Evolutionary conservation across 768 basidiomycete genomes (phyloP).

Genomic region (Phylloporus arenicola): DNA sequence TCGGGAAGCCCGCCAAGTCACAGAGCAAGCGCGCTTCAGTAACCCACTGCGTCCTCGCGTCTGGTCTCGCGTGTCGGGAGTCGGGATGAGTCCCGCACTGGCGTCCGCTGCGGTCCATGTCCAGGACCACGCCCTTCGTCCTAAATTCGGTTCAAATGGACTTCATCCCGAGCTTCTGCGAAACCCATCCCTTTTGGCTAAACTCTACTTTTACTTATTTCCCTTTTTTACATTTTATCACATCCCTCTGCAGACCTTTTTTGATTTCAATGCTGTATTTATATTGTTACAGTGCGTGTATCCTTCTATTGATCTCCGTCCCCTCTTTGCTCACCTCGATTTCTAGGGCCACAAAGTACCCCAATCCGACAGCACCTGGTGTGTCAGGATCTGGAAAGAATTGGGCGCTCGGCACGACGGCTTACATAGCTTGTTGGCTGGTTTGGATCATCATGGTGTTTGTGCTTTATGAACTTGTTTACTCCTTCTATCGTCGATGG

Average conservation of each 20-base stretch:
- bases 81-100: constrained; percentile 39
- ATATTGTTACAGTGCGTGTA: constrained; percentile 73
- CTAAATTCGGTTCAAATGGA: constrained; percentile 60
- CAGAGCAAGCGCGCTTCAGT: constrained; percentile 44
- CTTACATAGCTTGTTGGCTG: constrained; percentile 78
- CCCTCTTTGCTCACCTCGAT: constrained; percentile 10
- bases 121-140: constrained; percentile 40
- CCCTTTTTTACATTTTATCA: constrained; percentile 70
- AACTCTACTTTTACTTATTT: constrained; percentile 61
- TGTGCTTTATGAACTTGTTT: constrained; percentile 71
- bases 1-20: constrained; percentile 43
- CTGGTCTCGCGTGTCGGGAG: constrained; percentile 55
- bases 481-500: constrained; percentile 72
- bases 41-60: constrained; percentile 42
- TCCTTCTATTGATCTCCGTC: not conserved
- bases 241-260: constrained; percentile 71
- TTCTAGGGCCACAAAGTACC: constrained; percentile 65
- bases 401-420: constrained; percentile 79
- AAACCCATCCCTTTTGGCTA: constrained; percentile 50
- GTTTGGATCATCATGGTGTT: constrained; percentile 70
- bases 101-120: constrained; percentile 35
- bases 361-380: constrained; percentile 64
- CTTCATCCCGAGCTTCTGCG: constrained; percentile 66
- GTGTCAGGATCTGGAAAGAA: constrained; percentile 66
- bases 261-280: constrained; percentile 87